Evolutionary conservation across 2,329 filamentous ascomycete species (phyloP).

Genomic region (Clarireedia hainanense): DNA sequence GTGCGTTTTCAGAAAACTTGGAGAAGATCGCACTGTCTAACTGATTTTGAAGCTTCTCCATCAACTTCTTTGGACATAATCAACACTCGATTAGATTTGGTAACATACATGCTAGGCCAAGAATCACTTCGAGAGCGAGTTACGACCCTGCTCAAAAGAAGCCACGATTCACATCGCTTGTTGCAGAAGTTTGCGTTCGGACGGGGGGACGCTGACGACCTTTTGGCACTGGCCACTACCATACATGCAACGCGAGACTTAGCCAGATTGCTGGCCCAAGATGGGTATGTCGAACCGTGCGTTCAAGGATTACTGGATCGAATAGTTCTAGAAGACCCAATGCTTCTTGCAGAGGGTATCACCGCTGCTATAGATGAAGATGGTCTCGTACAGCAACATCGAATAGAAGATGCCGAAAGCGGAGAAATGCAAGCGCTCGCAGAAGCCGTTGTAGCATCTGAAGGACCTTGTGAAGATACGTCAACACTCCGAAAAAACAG

Average conservation of each 20-base stretch:
- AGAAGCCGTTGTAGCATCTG: slow-evolving; percentile 59
- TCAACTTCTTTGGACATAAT: slow-evolving; percentile 82
- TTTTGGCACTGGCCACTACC: slow-evolving; percentile 75
- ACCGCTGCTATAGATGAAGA: slow-evolving; percentile 83
- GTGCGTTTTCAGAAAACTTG: slow-evolving; percentile 34
- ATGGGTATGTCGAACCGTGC: slow-evolving; percentile 27
- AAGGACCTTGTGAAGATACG: slow-evolving; percentile 53
- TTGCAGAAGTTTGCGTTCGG: slow-evolving; percentile 93
- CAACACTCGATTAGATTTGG: slow-evolving; percentile 70
- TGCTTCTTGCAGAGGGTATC: slow-evolving; percentile 63
- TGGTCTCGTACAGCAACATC: slow-evolving; percentile 72
- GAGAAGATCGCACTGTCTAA: not conserved
- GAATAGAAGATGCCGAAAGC: slow-evolving; percentile 64
- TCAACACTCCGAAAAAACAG: slow-evolving; percentile 34
- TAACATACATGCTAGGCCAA: slow-evolving; percentile 63
- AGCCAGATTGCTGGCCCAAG: slow-evolving; percentile 36
- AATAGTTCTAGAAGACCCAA: slow-evolving; percentile 59
- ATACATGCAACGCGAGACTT: slow-evolving; percentile 68
- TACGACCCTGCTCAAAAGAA: slow-evolving; percentile 59
- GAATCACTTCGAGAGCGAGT: slow-evolving; percentile 63
- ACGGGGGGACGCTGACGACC: slow-evolving; percentile 83
- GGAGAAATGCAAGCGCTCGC: slow-evolving; percentile 66
- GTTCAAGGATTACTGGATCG: slow-evolving; percentile 43
- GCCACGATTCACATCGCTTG: slow-evolving; percentile 79
- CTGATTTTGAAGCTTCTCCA: slow-evolving; percentile 51